phyloP scores from a whole-genome alignment of 495 filamentous ascomycete species.

The Cercophora newfieldiana region DNA sequence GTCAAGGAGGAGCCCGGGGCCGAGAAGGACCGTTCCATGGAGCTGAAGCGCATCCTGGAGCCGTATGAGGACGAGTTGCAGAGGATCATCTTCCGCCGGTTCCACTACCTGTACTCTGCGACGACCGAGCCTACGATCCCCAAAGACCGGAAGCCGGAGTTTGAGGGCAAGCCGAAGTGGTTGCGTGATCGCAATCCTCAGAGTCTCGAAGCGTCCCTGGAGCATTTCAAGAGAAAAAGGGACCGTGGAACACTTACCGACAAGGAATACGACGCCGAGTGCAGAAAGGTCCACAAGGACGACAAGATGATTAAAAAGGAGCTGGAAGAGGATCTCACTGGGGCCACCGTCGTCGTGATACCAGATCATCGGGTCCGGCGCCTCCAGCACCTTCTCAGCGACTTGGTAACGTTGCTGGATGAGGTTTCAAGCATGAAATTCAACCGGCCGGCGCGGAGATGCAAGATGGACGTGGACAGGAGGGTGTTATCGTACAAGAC shows the following conservation, averaged over 20 bases:
- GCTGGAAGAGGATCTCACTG: neutral
- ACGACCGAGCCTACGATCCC: neutral
- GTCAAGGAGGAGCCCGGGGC: neutral
- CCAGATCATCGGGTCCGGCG: conserved; percentile 14
- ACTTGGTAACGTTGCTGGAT: conserved; percentile 14
- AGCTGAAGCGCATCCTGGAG: neutral
- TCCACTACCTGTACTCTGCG: conserved; percentile 12
- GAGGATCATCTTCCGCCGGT: conserved; percentile 13
- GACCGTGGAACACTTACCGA: neutral
- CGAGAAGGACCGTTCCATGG: neutral
- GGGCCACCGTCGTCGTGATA: conserved; percentile 4
- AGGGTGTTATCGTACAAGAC: neutral
- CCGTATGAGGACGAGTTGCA: conserved; percentile 5
- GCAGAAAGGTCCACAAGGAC: neutral
- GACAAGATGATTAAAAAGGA: conserved; percentile 2
- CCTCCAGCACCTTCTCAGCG: conserved; percentile 13
- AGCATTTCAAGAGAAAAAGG: neutral
- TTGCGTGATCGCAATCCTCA: neutral
- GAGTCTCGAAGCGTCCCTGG: neutral
- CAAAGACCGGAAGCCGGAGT: neutral
- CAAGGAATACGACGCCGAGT: neutral
- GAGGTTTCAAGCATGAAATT: conserved; percentile 12
- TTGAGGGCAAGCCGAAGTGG: neutral
- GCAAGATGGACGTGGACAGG: conserved; percentile 9
- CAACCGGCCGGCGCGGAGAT: conserved; percentile 16